These are phyloP conservation scores for Moniliophthora roreri DNA, from an alignment of 1,284 basidiomycete species.

Conservation along the genomic window DNA sequence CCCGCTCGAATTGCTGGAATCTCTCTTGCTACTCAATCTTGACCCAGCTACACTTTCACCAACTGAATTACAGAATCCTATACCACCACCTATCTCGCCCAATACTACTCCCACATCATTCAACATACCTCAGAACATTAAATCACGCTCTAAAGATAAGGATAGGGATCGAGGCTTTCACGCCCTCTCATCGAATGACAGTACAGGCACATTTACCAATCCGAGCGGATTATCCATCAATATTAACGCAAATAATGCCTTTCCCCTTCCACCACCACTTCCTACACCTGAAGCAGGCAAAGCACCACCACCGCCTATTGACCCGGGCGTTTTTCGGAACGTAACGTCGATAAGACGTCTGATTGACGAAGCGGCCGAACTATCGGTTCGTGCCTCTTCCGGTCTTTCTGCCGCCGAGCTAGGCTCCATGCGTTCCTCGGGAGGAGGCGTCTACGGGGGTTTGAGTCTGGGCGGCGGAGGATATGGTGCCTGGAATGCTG, in stretches of 20 bases:
- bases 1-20: conserved; percentile 79
- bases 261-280: conserved; percentile 43
- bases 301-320: conserved; percentile 76
- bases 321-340: conserved; percentile 78
- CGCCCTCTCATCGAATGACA: conserved; percentile 41
- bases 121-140: conserved; percentile 23
- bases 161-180: conserved; percentile 46
- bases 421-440: conserved; percentile 52
- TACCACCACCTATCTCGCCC: conserved; percentile 18
- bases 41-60: conserved; percentile 63
- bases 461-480: conserved; percentile 17
- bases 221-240: conserved; percentile 20
- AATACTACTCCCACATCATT: conserved; percentile 24
- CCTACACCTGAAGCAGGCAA: conserved; percentile 57
- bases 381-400: conserved; percentile 78
- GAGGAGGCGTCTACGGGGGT: conserved; percentile 18
- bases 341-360: conserved; percentile 71
- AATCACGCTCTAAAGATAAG: conserved; percentile 38
- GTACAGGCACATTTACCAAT: conserved; percentile 27
- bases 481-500: conserved; percentile 50
- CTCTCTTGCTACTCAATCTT: conserved; percentile 71
- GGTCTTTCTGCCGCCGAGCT: conserved; percentile 73
- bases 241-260: conserved; percentile 25
- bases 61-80: conserved; percentile 39
- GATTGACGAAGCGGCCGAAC: conserved; percentile 81